Conservation (phyloP, 73 alveolate species). For the Symbiodinium pilosum region DNA sequence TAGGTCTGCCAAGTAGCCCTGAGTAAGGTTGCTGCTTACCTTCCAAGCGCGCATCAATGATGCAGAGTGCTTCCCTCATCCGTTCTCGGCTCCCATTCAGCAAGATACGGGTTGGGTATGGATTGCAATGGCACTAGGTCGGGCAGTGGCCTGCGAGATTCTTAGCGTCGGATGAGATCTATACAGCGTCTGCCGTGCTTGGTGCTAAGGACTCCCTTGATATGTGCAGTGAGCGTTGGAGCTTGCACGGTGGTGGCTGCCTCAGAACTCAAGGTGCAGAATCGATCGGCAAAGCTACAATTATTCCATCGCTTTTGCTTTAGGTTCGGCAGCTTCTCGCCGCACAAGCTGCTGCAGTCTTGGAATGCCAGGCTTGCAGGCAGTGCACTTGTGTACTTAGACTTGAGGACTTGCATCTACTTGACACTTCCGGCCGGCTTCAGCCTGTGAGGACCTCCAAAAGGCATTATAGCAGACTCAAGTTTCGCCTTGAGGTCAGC, state of each 20-base stretch:
- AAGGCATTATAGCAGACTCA: neutral
- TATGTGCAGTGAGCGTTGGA: neutral
- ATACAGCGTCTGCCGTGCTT: neutral
- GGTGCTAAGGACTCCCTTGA: neutral
- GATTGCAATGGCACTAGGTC: neutral
- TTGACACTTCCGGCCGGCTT: neutral
- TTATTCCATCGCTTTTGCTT: too few species aligned
- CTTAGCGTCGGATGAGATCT: neutral
- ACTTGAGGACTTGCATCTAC: neutral
- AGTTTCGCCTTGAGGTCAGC: slow-evolving; percentile 2
- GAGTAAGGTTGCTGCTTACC: slow-evolving; percentile 3
- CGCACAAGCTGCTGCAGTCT: neutral
- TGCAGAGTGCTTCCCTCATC: neutral
- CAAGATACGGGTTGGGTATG: neutral
- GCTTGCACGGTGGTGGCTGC: neutral
- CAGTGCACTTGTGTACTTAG: too few species aligned
- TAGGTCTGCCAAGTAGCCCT: too few species aligned
- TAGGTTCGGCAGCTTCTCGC: neutral
- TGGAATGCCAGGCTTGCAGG: too few species aligned
- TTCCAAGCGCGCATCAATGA: neutral
- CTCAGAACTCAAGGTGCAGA: neutral
- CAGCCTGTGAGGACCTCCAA: neutral
- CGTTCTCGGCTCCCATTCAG: neutral
- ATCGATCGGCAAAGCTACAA: neutral
- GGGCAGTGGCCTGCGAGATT: neutral